Evolutionary conservation across 179 eudicot species (phyloP).

Genomic region (Drosera spatulata): DNA sequence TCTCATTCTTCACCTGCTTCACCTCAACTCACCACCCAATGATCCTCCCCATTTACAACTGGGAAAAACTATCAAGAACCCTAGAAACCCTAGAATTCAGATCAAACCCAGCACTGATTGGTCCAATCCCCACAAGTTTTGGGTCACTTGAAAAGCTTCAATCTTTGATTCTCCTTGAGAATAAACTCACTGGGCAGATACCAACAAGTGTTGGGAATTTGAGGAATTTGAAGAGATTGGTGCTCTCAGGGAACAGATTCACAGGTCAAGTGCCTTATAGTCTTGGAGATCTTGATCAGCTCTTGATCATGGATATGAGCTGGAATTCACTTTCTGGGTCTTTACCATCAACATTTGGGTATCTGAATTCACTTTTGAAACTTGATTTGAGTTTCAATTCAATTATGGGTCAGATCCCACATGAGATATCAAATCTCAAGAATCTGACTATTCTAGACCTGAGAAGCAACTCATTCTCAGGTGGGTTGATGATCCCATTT

Average conservation of each 20-base stretch:
- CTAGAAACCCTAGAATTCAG: slow-evolving; percentile 64
- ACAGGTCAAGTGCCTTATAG: slow-evolving; percentile 39
- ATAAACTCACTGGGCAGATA: slow-evolving; percentile 50
- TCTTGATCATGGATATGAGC: slow-evolving; percentile 70
- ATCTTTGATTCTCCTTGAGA: slow-evolving; percentile 62
- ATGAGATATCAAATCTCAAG: slow-evolving; percentile 34
- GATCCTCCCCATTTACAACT: slow-evolving; percentile 35
- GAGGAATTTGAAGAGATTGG: slow-evolving; percentile 40
- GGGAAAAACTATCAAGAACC: slow-evolving; percentile 37
- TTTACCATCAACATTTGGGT: slow-evolving; percentile 47
- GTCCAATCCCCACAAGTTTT: slow-evolving; percentile 38
- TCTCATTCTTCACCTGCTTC: slow-evolving; percentile 67
- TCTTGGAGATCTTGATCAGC: slow-evolving; percentile 43
- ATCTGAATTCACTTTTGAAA: slow-evolving; percentile 50
- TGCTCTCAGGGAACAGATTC: slow-evolving; percentile 43
- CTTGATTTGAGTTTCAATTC: slow-evolving; percentile 72
- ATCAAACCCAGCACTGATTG: slow-evolving; percentile 59
- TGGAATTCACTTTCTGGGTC: slow-evolving; percentile 60
- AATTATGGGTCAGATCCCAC: slow-evolving; percentile 50
- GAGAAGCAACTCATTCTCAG: slow-evolving; percentile 31
- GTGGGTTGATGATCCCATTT: slow-evolving; percentile 40
- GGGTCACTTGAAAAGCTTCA: slow-evolving; percentile 44
- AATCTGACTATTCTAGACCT: slow-evolving; percentile 68
- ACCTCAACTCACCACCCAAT: slow-evolving; percentile 21
- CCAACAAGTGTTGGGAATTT: slow-evolving; percentile 50